Evolutionary conservation across 2,329 filamentous ascomycete species (phyloP), one percentile per base, ranked within the genome.

Genomic region (Chaetoscypha palmicola): DNA sequence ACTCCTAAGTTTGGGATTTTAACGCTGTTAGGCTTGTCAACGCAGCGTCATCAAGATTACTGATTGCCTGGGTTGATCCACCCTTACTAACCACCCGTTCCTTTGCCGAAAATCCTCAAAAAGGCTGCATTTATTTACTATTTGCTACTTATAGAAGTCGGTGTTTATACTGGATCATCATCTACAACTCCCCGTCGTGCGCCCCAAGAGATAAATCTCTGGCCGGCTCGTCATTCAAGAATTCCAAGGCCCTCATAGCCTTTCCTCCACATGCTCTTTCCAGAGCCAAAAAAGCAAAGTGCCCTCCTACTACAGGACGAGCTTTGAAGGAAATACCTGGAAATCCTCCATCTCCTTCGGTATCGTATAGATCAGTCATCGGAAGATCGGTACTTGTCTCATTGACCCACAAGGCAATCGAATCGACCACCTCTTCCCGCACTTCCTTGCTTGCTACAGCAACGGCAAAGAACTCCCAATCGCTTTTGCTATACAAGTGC

Each of bases 391-490:
- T 90, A 14, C 65, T 70, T 1, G 87, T 94, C 65, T 94, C 86
- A 58, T 92, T 94, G 47, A 94, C 71, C 88, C 88, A 94, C 44
- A 68, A 69, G 1, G 86, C 85, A 31, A 92, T 82, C 14, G 78
- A 76, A 47, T 86, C 73, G 26, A 92, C 67, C 39, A 94, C 88
- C 60, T 84, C 77, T 2, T 73, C 71, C 42, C 87, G 74, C 1
- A 84, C 83, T 46, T 72, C 66, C 60, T 76, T 75, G 54, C 79
- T 80, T 3, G 86, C 77, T 4, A 94, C 83, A 1, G 87, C 85
- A 36, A 88, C 87, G 0, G 86, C 85, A 63, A 92, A 90, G 62
- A 94, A 89, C 56, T 92, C 83, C 88, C 88, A 94, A 65, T 94
- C 88, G 22, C 83, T 88, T 66, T 94, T 94, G 24, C 86, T 83